Evolutionary conservation across 164 flowering plant species (phyloP), one percentile per base, ranked within the genome.

Genomic region (Cinnamomum micranthum): DNA sequence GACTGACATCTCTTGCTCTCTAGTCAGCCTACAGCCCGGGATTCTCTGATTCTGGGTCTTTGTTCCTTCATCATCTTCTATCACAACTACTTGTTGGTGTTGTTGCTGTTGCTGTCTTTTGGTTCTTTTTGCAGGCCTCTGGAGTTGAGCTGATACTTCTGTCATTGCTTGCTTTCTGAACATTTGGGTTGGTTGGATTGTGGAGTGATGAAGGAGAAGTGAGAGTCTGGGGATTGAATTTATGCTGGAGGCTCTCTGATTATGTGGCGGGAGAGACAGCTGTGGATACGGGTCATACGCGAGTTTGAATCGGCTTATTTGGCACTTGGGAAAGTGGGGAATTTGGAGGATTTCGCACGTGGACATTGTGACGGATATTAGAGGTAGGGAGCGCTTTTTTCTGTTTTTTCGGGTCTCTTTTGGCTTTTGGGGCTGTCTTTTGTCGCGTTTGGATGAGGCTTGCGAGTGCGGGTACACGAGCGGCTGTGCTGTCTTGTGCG

Each of bases 121-220:
- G 69, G 69, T 0, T 31, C 69, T 12, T 67, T 67, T 67, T 33
- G 47, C 6, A 31, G 22, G 6, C 47, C 69, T 14, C 11, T 67
- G 69, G 9, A 19, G 28, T 31, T 31, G 69, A 31, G 60, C n/a
- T 55, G 69, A 67, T 13, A 22, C 2, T 35, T 67, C 69, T 28
- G 69, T 31, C 69, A 67, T 67, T 28, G 35, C 47, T 31, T 67
- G 69, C 69, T 27, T 67, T 28, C 69, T 67, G n/a, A 67, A 67
- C 69, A 67, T 67, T 28, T 12, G 9, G 20, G 2, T 24, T 27
- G 33, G 27, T 14, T 19, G 69, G 13, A 24, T 67, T 9, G 9
- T 67, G 17, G 69, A 33, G 17, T 7, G 19, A n/a, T n/a, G n/a
- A n/a, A n/a, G n/a, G n/a, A 15, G 28, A 24, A 24, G 69, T 13